Percentiles rank a stretch among this genome's conserved stretches.
Evolutionary conservation across 164 flowering plant genomes (phyloP).

Genomic region (Stephania cephalantha): DNA sequence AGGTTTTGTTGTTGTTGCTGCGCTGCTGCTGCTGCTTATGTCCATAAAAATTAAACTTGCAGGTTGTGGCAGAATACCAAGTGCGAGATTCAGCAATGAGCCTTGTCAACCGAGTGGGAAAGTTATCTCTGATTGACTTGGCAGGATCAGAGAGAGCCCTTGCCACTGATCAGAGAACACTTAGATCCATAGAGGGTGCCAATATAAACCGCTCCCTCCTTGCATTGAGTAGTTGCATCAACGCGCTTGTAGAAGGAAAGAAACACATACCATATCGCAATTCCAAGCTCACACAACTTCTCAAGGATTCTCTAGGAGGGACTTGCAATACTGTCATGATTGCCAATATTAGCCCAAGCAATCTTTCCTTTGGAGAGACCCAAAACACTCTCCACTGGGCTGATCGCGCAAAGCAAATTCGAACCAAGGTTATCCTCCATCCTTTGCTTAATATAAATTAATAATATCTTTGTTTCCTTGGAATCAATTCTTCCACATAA

Average conservation of each 20-base stretch:
- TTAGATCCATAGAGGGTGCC: constrained; percentile 88
- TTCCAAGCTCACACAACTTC: constrained; percentile 92
- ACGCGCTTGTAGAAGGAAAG: constrained; percentile 94
- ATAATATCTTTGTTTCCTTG: neutral
- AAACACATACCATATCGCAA: constrained; percentile 86
- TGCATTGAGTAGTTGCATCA: constrained; percentile 93
- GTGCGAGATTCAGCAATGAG: constrained; percentile 56
- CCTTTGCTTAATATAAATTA: neutral
- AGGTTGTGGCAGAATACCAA: constrained; percentile 80
- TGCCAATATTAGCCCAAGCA: constrained; percentile 92
- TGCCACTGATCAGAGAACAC: constrained; percentile 91
- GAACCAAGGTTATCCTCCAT: constrained; percentile 50
- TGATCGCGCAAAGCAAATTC: constrained; percentile 88
- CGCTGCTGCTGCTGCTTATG: neutral
- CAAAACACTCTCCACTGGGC: constrained; percentile 98
- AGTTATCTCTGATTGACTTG: constrained; percentile 85
- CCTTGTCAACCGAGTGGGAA: constrained; percentile 60
- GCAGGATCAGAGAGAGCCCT: constrained; percentile 97
- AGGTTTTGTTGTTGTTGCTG: too few species aligned
- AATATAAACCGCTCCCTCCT: constrained; percentile 91
- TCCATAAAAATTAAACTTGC: constrained; percentile 1
- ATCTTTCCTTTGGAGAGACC: constrained; percentile 78
- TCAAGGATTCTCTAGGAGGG: constrained; percentile 92
- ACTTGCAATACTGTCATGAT: constrained; percentile 92
- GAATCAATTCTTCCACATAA: neutral